A percentile compares a stretch with the other conserved stretches of the same genome.
Evolutionary conservation across 371 early-diverging fungal genomes (phyloP).

Genomic region (Rhizopus stolonifer): DNA sequence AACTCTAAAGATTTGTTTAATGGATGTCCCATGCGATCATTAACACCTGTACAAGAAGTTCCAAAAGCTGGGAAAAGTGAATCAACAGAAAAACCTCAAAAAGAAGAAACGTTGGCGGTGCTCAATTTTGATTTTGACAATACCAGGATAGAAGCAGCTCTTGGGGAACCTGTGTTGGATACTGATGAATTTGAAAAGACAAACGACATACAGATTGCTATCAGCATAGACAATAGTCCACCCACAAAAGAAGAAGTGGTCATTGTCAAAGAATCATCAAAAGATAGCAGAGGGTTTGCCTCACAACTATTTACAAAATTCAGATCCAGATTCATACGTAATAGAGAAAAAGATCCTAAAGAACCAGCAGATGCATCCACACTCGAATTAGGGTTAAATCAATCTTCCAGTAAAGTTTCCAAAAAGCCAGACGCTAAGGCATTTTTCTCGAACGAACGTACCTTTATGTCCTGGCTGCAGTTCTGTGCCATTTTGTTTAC

Average conservation of each 20-base stretch:
- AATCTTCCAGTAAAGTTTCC: background rate
- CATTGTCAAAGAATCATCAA: background rate
- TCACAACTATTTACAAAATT: no score
- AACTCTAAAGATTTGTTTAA: conserved; percentile 38
- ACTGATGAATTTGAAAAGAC: no score
- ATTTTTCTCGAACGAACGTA: conserved; percentile 92
- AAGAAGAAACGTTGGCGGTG: background rate
- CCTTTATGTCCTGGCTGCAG: conserved; percentile 87
- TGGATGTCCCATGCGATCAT: conserved; percentile 21
- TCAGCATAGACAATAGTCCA: no score
- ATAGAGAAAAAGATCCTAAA: no score
- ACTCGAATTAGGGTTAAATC: background rate
- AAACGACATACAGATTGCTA: no score
- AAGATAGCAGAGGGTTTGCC: background rate
- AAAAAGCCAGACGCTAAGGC: conserved; percentile 78
- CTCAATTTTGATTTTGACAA: conserved; percentile 9
- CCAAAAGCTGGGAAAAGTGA: background rate
- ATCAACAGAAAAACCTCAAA: background rate
- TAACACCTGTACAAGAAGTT: conserved; percentile 13
- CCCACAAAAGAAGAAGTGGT: background rate
- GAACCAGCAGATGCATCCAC: no score
- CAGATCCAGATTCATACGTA: background rate
- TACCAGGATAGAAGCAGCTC: background rate
- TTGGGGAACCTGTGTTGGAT: background rate
- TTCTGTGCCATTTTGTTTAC: conserved; percentile 67